phyloP scores from a whole-genome alignment of 257 asterid species.

The Solanum tarapatanum region DNA sequence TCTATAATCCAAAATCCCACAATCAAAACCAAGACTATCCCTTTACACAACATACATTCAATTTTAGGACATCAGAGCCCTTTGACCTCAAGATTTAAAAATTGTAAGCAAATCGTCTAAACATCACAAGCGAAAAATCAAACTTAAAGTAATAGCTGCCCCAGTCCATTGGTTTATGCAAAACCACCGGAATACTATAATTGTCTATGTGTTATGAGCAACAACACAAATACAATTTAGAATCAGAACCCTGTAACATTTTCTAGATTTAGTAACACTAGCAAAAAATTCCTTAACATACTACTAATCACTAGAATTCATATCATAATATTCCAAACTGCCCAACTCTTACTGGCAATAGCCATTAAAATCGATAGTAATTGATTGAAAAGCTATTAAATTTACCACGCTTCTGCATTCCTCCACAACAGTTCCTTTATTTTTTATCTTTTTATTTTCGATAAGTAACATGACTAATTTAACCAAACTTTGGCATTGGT shows the following conservation, averaged over 20 bases:
- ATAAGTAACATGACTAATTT: background rate
- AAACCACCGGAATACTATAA: background rate
- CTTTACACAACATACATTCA: background rate
- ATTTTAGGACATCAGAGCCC: background rate
- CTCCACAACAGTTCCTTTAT: background rate
- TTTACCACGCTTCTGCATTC: background rate
- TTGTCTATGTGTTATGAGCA: background rate
- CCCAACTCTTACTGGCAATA: background rate
- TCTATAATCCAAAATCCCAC: background rate
- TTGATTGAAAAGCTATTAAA: background rate
- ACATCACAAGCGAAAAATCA: background rate
- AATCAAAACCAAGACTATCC: background rate
- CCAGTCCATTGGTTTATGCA: background rate
- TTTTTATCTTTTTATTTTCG: background rate
- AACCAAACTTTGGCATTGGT: background rate
- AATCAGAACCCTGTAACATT: background rate
- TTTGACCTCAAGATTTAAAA: background rate
- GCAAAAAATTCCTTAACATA: background rate
- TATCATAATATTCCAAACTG: background rate
- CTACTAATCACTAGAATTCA: background rate
- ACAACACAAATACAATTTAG: background rate
- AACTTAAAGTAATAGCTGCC: background rate
- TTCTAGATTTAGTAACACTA: background rate
- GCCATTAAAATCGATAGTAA: background rate
- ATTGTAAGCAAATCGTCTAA: background rate